Evolutionary conservation across 1,139 yeast genomes (phyloP), one percentile per base, ranked within the genome.

Genomic region (Taphrina sp.): DNA sequence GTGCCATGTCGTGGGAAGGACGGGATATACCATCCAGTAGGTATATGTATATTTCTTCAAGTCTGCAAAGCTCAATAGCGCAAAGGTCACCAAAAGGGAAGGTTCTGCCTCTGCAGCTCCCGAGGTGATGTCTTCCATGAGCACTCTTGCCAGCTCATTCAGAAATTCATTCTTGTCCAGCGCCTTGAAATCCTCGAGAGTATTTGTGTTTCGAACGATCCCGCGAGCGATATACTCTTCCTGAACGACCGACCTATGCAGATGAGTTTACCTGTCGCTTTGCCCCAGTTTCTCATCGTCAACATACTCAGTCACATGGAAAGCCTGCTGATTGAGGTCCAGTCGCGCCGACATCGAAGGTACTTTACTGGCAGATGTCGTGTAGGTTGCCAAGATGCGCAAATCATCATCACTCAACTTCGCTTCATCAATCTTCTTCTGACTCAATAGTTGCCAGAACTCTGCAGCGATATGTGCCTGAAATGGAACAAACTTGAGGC

Each of bases 1-100:
- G 3, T 29, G 16, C 52, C 45, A 45, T 7, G 33, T 29, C 22
- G 58, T 36, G 38, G 73, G 72, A 19, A 87, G 69, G 0, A 79
- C 73, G 0, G 97, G 96, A 62, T 81, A 81, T 4, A 90, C 86
- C 63, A 86, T 77, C 98, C 98, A 92, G 69, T 90, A 90, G 64
- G 79, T 85, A 66, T 85, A 92, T 64, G 79, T 82, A 72, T 85
- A 89, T 70, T 85, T 87, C 69, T 92, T 92, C 67, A 92, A 76
- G 68, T 94, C 98, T 2, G 95, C 84, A 70, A 81, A 92, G 38
- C 89, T 75, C 37, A 90, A 72, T 0, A 90, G 66, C 29, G 74
- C 74, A 64, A 89, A 86, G 31, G 70, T 67, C 36, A 76, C 70
- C 26, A 81, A 65, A 4, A 69, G 19, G 0, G 72, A 64, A 0